phyloP scores from a whole-genome alignment of 2,329 filamentous ascomycete species.

The Dactylellina parvicollis region DNA sequence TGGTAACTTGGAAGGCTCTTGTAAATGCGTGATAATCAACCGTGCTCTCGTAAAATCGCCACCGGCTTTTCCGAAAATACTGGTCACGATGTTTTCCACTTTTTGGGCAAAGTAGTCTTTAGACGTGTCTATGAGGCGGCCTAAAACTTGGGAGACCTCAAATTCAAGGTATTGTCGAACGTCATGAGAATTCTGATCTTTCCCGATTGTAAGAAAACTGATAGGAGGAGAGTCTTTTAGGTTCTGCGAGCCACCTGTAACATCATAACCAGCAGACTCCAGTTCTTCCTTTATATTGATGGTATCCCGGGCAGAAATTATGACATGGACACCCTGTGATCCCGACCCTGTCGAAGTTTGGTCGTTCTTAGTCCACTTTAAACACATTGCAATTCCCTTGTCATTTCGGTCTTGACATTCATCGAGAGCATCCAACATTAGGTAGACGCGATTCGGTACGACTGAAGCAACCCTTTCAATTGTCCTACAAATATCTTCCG shows the following conservation, averaged over 20 bases:
- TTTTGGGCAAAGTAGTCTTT: conserved; percentile 5
- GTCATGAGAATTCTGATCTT: conserved; percentile 14
- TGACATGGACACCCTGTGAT: neutral
- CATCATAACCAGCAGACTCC: neutral
- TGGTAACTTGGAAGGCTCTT: conserved; percentile 25
- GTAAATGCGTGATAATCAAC: conserved; percentile 14
- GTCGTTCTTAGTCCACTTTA: neutral
- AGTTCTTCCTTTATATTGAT: conserved; percentile 21
- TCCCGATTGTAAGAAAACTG: conserved; percentile 2
- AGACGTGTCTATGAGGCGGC: neutral
- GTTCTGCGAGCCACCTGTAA: neutral
- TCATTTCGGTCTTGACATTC: conserved; percentile 32
- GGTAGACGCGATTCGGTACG: neutral
- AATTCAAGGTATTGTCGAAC: conserved; percentile 10
- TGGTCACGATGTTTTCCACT: neutral
- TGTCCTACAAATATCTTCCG: neutral
- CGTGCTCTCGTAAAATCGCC: conserved; percentile 28
- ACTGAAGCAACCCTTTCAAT: neutral
- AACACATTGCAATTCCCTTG: neutral
- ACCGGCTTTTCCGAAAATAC: conserved; percentile 1
- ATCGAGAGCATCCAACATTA: conserved; percentile 33
- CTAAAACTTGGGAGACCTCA: conserved; percentile 1
- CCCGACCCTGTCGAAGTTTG: neutral
- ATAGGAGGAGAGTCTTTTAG: neutral
- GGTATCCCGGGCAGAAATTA: conserved; percentile 23